phyloP scores from a whole-genome alignment of 495 filamentous ascomycete genomes.

The Elasticomyces elasticus region DNA sequence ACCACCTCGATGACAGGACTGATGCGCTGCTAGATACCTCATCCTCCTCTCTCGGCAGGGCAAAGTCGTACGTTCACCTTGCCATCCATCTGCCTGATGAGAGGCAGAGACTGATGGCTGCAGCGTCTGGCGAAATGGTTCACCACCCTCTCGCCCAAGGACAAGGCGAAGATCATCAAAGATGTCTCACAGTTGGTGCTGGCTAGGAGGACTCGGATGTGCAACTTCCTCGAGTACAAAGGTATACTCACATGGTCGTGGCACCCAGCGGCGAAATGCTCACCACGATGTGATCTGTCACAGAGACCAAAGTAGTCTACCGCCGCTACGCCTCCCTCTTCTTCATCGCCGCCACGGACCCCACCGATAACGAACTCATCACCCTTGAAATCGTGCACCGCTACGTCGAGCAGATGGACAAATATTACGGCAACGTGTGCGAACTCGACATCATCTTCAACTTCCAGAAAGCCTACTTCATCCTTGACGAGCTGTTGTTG shows the following conservation, averaged over 20 bases:
- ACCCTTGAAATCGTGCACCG: constrained; percentile 97
- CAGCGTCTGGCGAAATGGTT: constrained; percentile 99
- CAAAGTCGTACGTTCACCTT: constrained; percentile 76
- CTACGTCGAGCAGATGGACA: constrained; percentile 99
- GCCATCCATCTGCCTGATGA: constrained; percentile 8
- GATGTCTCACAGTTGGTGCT: constrained; percentile 98
- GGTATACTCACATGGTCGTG: constrained; percentile 35
- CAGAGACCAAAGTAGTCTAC: constrained; percentile 97
- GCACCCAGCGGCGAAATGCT: neutral
- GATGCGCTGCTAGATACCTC: constrained; percentile 57
- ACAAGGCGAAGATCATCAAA: constrained; percentile 99
- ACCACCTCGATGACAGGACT: constrained; percentile 1
- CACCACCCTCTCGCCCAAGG: constrained; percentile 92
- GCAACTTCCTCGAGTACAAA: constrained; percentile 99
- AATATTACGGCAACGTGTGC: constrained; percentile 99
- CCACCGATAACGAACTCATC: constrained; percentile 94
- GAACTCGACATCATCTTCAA: constrained; percentile 99
- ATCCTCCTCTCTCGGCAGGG: constrained; percentile 96
- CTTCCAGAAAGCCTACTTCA: constrained; percentile 99
- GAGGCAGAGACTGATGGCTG: constrained; percentile 27
- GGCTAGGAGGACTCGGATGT: constrained; percentile 92
- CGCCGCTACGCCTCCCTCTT: constrained; percentile 97
- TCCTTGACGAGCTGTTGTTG: constrained; percentile 89
- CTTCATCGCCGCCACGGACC: constrained; percentile 94
- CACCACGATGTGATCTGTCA: constrained; percentile 12